A percentile compares a stretch with the other conserved stretches of the same genome.
Evolutionary conservation across 768 basidiomycete genomes (phyloP).

Genomic region (Amyloporia xantha): DNA sequence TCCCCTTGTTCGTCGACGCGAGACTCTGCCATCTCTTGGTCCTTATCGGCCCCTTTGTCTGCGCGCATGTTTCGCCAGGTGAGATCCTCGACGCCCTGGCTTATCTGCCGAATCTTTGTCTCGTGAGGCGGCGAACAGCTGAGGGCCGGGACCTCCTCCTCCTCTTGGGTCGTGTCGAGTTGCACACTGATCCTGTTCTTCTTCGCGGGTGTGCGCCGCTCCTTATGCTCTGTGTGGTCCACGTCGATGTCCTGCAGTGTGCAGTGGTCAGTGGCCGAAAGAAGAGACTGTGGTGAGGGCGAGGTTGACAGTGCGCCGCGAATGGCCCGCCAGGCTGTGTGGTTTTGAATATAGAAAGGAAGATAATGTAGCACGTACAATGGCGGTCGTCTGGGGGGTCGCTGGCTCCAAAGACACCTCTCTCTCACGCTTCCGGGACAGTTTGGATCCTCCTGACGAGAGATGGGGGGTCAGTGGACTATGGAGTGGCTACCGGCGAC

Average conservation of each 20-base stretch:
- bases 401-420: constrained; percentile 71
- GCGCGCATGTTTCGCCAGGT: constrained; percentile 54
- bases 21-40: constrained; percentile 6
- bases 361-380: constrained; percentile 23
- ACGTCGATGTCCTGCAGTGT: constrained; percentile 20
- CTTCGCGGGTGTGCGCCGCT: constrained; percentile 61
- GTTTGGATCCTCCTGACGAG: not conserved
- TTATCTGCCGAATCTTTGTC: constrained; percentile 73
- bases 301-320: not conserved
- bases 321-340: not conserved
- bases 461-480: not conserved
- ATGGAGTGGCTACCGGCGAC: not conserved
- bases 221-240: constrained; percentile 36
- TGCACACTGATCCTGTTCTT: constrained; percentile 53
- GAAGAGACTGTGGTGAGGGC: constrained; percentile 6
- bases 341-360: not conserved
- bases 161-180: constrained; percentile 45
- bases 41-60: constrained; percentile 10
- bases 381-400: constrained; percentile 27
- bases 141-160: constrained; percentile 39
- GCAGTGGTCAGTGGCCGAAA: constrained; percentile 9
- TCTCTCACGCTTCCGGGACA: constrained; percentile 66
- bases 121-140: constrained; percentile 69
- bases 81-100: constrained; percentile 73
- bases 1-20: not conserved